Evolutionary conservation across 2,329 filamentous ascomycete species (phyloP), one percentile per base, ranked within the genome.

Genomic region (Teratosphaeria viscida): DNA sequence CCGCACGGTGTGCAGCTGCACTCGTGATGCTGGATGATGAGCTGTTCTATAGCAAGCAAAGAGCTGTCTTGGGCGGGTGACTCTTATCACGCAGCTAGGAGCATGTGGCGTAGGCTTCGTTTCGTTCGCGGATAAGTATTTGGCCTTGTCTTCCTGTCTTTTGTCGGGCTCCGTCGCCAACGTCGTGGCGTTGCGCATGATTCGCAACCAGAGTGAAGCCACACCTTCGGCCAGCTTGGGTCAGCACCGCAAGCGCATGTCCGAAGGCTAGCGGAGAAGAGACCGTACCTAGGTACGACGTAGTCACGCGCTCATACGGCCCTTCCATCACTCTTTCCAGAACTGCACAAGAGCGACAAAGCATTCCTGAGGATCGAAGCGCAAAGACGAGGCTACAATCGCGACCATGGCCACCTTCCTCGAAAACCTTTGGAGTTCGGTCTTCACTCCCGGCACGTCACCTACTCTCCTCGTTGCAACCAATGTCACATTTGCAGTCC

Each of bases 391-490:
- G 16, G 8, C 43, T 49, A 6, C 43, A 19, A 19, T 16, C n/a
- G 39, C 59, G 59, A 68, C 16, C 61, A 74, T 73, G 77, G 72
- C 76, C 37, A 65, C 70, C 66, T 86, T 86, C 75, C 69, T 95
- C 63, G 80, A 85, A 70, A 84, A 92, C 66, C 87, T 96, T 62
- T 95, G 90, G 88, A 83, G 88, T 72, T 95, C 90, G 71, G 86
- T 97, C 79, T 96, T 97, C 81, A 94, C 88, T 5, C 89, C 92
- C 0, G 94, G 94, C 60, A 85, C 92, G 54, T 96, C 92, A 0
- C 90, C 90, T 14, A 89, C 89, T 55, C 85, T 99, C 64, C 82
- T 97, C 59, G 77, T 92, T 71, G 94, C 94, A 61, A 95, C 94
- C 61, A 97, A 99, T 76, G 85, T 81, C 71, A 87, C 89, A 62